Conservation (phyloP, 2,329 filamentous ascomycete genomes). For the Mollisiaceae sp. region DNA sequence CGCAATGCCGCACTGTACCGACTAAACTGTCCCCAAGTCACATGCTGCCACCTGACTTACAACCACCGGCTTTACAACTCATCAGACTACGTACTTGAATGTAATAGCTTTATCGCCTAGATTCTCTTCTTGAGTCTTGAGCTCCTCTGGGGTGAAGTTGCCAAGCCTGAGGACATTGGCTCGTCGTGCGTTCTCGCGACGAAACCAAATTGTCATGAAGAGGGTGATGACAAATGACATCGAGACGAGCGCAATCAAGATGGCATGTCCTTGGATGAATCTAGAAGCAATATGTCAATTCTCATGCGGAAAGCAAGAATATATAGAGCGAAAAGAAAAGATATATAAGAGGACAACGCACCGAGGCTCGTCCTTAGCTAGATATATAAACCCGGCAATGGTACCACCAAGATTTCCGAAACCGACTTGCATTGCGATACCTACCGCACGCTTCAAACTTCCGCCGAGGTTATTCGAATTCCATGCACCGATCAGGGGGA, state of each 20-base stretch:
- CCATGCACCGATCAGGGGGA: slow-evolving; percentile 87
- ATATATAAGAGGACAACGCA: slow-evolving; percentile 36
- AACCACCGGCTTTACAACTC: background rate
- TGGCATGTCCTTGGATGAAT: slow-evolving; percentile 52
- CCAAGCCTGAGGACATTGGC: slow-evolving; percentile 51
- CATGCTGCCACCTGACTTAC: background rate
- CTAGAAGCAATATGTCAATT: slow-evolving; percentile 26
- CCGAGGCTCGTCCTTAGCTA: slow-evolving; percentile 45
- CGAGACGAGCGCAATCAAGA: slow-evolving; percentile 49
- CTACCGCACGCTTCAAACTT: slow-evolving; percentile 89
- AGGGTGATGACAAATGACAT: slow-evolving; percentile 56
- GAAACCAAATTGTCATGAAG: slow-evolving; percentile 63
- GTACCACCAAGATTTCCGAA: slow-evolving; percentile 87
- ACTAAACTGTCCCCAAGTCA: background rate
- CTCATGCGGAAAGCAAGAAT: background rate
- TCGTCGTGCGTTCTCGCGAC: slow-evolving; percentile 54
- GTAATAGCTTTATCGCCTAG: slow-evolving; percentile 62
- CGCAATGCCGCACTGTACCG: background rate
- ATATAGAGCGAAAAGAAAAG: background rate
- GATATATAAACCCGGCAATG: slow-evolving; percentile 57
- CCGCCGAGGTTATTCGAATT: slow-evolving; percentile 85
- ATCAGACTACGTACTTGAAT: slow-evolving; percentile 59
- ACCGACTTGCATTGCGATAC: slow-evolving; percentile 83
- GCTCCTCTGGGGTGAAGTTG: slow-evolving; percentile 53
- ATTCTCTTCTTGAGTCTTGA: slow-evolving; percentile 57